These are phyloP conservation scores for Hymenochaete sp. DNA, from an alignment of 1,284 basidiomycete species.

Conservation along the genomic window DNA sequence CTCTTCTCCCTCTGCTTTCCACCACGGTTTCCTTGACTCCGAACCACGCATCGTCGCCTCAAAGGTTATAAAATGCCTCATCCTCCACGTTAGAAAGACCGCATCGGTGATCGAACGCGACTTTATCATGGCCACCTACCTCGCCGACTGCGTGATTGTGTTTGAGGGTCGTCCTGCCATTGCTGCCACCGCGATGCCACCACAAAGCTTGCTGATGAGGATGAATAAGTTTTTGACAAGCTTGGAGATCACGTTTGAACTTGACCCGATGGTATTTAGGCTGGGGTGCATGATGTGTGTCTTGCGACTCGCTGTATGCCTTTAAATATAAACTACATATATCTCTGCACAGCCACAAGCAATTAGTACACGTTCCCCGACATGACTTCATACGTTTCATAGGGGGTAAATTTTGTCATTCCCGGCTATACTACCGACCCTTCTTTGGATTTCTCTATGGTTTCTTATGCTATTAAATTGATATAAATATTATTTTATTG, in stretches of 20 bases:
- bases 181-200: constrained; percentile 79
- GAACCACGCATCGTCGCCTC: constrained; percentile 96
- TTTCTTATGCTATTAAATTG: too few species aligned
- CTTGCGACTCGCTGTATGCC: too few species aligned
- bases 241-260: constrained; percentile 91
- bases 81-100: constrained; percentile 91
- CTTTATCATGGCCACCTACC: constrained; percentile 96
- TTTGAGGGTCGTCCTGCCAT: constrained; percentile 84
- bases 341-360: too few species aligned
- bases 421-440: too few species aligned
- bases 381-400: too few species aligned
- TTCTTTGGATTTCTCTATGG: too few species aligned
- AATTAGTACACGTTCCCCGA: too few species aligned
- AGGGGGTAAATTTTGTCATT: too few species aligned
- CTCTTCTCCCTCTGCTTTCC: neutral
- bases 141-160: constrained; percentile 94
- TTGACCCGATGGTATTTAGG: constrained; percentile 91
- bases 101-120: constrained; percentile 98
- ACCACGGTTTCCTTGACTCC: constrained; percentile 80
- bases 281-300: too few species aligned
- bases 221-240: constrained; percentile 92
- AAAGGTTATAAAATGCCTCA: constrained; percentile 95
- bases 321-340: too few species aligned
- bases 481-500: too few species aligned
- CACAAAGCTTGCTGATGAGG: constrained; percentile 75